phyloP scores from a whole-genome alignment of 1,284 basidiomycete species.

The Sanghuangporus sanghuang region DNA sequence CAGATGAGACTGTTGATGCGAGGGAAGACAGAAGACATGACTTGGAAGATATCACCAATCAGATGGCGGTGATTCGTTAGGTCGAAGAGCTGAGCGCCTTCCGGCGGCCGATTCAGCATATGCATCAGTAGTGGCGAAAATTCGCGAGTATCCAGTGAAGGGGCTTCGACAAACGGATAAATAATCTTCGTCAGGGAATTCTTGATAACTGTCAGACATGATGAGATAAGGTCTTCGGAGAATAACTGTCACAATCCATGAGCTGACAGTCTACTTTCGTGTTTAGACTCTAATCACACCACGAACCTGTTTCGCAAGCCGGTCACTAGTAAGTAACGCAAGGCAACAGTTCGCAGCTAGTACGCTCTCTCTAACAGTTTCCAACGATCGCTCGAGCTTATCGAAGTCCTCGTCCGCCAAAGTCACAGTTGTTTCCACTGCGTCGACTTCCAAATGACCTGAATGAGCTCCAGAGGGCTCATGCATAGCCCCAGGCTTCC shows the following conservation, averaged over 20 bases:
- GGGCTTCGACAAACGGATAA: conserved; percentile 83
- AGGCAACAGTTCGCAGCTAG: conserved; percentile 81
- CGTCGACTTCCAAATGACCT: conserved; percentile 11
- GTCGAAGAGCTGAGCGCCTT: conserved; percentile 11
- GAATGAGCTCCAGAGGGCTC: background rate
- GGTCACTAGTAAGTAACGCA: conserved; percentile 69
- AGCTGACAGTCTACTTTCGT: conserved; percentile 3
- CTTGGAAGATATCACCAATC: conserved; percentile 63
- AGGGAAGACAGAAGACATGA: conserved; percentile 59
- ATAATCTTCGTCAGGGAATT: conserved; percentile 75
- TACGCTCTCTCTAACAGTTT: conserved; percentile 62
- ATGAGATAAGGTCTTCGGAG: conserved; percentile 86
- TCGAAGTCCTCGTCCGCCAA: conserved; percentile 48
- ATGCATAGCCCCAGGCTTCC: background rate
- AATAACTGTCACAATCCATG: conserved; percentile 52
- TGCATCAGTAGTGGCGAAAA: conserved; percentile 48
- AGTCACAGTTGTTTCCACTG: conserved; percentile 21
- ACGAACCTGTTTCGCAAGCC: conserved; percentile 75
- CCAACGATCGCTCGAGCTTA: conserved; percentile 43
- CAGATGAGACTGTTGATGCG: conserved; percentile 64
- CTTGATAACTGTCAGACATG: conserved; percentile 74
- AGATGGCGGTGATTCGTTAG: conserved; percentile 46
- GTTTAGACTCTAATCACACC: background rate
- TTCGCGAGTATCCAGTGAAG: conserved; percentile 38
- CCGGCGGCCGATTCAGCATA: conserved; percentile 41